phyloP scores from a whole-genome alignment of 495 filamentous ascomycete genomes.

The Cercophora sp. region DNA sequence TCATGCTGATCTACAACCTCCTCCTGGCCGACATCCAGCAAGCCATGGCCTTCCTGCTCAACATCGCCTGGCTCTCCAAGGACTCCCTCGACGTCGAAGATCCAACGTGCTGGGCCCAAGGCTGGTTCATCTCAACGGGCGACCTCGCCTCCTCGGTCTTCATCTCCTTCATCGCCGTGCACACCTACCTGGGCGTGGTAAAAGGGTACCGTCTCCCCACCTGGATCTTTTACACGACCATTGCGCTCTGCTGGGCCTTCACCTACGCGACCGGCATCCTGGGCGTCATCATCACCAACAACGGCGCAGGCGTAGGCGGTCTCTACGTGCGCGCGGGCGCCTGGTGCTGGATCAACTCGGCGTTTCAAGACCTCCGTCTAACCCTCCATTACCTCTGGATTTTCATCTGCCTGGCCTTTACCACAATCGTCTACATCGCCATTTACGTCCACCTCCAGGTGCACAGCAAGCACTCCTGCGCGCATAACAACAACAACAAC shows the following conservation, averaged over 20 bases:
- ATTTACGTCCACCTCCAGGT: constrained; percentile 59
- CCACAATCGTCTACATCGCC: constrained; percentile 58
- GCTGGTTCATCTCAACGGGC: constrained; percentile 66
- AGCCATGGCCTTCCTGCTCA: constrained; percentile 64
- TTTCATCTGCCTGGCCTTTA: constrained; percentile 64
- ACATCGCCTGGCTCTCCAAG: constrained; percentile 53
- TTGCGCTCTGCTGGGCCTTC: constrained; percentile 55
- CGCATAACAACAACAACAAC: too few relatives aligned
- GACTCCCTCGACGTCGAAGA: constrained; percentile 54
- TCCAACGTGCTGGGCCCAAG: constrained; percentile 63
- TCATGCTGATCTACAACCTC: constrained; percentile 71
- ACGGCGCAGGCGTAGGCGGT: constrained; percentile 42
- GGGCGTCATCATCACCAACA: constrained; percentile 46
- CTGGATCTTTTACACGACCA: constrained; percentile 45
- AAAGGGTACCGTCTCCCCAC: constrained; percentile 53
- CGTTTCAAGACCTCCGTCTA: constrained; percentile 58
- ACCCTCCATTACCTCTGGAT: constrained; percentile 79
- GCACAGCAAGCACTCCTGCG: constrained; percentile 39
- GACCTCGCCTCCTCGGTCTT: constrained; percentile 68
- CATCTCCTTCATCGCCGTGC: constrained; percentile 62
- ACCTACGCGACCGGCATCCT: constrained; percentile 54
- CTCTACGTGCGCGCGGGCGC: constrained; percentile 59
- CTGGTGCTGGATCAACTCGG: constrained; percentile 68
- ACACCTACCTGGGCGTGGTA: constrained; percentile 64
- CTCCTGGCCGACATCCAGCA: constrained; percentile 71